These are phyloP conservation scores for Nicotiana knightiana DNA, from an alignment of 257 asterid genomes.

Conservation along the genomic window DNA sequence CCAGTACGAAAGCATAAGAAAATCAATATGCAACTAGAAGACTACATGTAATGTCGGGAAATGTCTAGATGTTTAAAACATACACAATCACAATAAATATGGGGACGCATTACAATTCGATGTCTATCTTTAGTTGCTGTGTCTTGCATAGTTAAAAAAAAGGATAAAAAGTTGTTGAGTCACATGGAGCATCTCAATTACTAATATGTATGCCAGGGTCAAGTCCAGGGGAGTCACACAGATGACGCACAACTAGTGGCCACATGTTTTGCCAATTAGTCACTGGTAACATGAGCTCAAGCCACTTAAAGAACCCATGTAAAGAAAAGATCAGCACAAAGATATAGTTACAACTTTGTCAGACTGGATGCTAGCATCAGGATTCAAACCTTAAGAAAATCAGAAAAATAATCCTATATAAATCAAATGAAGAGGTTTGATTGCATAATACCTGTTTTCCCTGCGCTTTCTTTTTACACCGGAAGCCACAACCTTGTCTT, in stretches of 20 bases:
- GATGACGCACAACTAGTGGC: neutral
- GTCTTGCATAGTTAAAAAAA: neutral
- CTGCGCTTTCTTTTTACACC: conserved; percentile 62
- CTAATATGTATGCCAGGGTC: neutral
- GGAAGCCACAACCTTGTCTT: conserved; percentile 21
- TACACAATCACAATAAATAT: neutral
- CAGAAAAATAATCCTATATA: conserved; percentile 14
- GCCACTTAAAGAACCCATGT: conserved; percentile 20
- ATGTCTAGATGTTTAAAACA: neutral
- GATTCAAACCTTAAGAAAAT: conserved; percentile 14
- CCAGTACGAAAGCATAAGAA: neutral
- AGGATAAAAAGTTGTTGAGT: neutral
- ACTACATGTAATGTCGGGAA: neutral
- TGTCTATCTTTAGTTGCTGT: neutral
- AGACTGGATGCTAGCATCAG: neutral
- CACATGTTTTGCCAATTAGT: neutral
- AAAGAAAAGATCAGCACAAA: neutral
- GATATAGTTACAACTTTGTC: neutral
- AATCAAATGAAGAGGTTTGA: conserved; percentile 10
- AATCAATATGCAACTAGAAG: neutral
- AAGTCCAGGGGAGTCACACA: neutral
- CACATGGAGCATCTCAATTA: neutral
- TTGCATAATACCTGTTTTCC: conserved; percentile 46
- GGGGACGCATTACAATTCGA: neutral
- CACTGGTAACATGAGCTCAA: conserved; percentile 13